Conservation (phyloP, 208 protist genomes). For the Wallacemonas sp. region DNA sequence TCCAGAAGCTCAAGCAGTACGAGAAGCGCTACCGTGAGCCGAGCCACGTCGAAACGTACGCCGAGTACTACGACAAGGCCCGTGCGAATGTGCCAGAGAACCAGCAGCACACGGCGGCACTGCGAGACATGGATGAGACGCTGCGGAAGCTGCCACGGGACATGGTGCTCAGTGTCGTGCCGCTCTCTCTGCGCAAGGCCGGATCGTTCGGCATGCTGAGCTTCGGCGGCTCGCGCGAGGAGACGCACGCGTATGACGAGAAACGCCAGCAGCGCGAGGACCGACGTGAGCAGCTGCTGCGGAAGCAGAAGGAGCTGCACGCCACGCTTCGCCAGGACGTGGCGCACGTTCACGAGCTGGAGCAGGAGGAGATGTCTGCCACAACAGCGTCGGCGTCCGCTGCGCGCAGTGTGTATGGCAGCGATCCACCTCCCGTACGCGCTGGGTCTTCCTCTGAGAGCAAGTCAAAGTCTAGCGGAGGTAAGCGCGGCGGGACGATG, state of each 20-base stretch:
- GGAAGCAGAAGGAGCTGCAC: constrained; percentile 51
- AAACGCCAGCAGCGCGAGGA: constrained; percentile 38
- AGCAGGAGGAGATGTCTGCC: background rate
- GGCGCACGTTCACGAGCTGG: background rate
- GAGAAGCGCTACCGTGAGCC: constrained; percentile 45
- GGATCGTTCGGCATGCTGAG: constrained; percentile 47
- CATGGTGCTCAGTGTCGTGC: constrained; percentile 32
- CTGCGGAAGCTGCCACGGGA: constrained; percentile 35
- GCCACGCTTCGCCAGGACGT: constrained; percentile 27
- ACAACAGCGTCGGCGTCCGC: background rate
- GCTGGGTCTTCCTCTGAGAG: background rate
- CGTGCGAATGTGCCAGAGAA: constrained; percentile 3
- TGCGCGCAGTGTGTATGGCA: background rate
- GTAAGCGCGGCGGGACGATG: background rate
- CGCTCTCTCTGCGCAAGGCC: constrained; percentile 25
- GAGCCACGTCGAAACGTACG: constrained; percentile 46
- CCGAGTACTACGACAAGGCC: constrained; percentile 57
- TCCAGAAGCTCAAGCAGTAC: constrained; percentile 52
- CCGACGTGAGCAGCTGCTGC: constrained; percentile 37
- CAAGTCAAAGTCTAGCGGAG: background rate
- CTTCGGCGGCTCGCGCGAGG: constrained; percentile 43
- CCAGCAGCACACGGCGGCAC: constrained; percentile 16
- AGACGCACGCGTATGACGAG: constrained; percentile 36
- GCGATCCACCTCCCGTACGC: background rate
- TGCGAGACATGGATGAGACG: constrained; percentile 35